These are phyloP conservation scores for Jatropha multifida DNA, from an alignment of 441 rosid genomes.

Conservation along the genomic window DNA sequence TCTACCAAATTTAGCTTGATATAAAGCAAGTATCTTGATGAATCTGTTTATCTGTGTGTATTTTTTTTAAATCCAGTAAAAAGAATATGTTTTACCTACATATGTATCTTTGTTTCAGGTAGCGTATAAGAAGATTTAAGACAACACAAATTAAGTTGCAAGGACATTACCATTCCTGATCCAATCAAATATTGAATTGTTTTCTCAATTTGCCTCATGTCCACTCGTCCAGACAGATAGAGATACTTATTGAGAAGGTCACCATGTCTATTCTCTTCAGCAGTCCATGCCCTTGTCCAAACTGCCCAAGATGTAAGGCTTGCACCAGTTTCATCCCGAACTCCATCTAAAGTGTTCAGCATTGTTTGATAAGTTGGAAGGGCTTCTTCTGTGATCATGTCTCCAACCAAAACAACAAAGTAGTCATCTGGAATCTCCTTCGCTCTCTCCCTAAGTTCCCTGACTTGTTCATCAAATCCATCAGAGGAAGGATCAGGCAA, in stretches of 20 bases:
- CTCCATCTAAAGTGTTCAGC: conserved; percentile 85
- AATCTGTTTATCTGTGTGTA: background rate
- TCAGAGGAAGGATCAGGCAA: conserved; percentile 82
- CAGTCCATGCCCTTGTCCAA: conserved; percentile 98
- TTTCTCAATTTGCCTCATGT: conserved; percentile 93
- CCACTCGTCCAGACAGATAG: conserved; percentile 86
- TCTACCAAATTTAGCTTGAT: background rate
- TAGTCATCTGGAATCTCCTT: conserved; percentile 88
- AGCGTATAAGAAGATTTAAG: background rate
- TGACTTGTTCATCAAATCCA: conserved; percentile 83
- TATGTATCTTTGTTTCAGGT: background rate
- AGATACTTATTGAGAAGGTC: conserved; percentile 89
- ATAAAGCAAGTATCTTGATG: background rate
- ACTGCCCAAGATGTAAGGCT: conserved; percentile 86
- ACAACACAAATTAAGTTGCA: background rate
- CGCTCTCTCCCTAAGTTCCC: conserved; percentile 73
- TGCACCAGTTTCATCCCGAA: conserved; percentile 90
- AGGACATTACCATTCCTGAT: conserved; percentile 88
- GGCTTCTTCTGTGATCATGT: conserved; percentile 97
- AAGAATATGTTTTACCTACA: background rate
- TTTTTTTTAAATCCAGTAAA: no score
- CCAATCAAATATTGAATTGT: conserved; percentile 94
- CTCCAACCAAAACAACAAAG: conserved; percentile 89
- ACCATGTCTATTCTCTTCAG: conserved; percentile 95
- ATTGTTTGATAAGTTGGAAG: conserved; percentile 93